Evolutionary conservation across 148 eudicot genomes (phyloP), one percentile per base, ranked within the genome.

Genomic region (Agrostemma githago): DNA sequence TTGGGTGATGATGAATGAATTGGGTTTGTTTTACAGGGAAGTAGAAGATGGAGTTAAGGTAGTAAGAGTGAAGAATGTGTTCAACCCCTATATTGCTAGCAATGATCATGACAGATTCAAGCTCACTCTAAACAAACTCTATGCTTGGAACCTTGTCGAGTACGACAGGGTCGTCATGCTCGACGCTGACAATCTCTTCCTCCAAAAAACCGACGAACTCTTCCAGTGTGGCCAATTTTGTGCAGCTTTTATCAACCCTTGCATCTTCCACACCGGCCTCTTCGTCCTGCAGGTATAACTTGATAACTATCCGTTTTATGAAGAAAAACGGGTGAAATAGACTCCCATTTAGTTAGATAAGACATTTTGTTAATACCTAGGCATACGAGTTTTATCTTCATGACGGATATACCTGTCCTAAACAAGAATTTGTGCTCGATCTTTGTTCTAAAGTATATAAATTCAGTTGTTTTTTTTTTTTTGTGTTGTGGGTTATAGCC

Each of bases 261-360:
- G 97, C 83, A 92, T 96, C 77, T 96, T 96, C 82, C 99, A 96
- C 78, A 96, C 99, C 15, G 97, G 99, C 39, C 94, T 92, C 76
- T 96, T 96, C 59, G 99, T 96, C 43, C 78, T 94, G 71, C 82
- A 93, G 98, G 98, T 90, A 79, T 46, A 17, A 60, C 5, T 26
- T 26, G 1, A 26, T 26, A 26, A 26, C 34, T 26, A 26, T 26
- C 34, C 34, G 34, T 26, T 26, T 26, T 26, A 26, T 26, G 34
- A 26, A 26, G 34, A 26, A 26, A 26, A 26, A 26, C 34, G 34
- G 34, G 34, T 26, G 1, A 26, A 26, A 26, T 26, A 26, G 34
- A 26, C 34, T 26, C 34, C n/a, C n/a, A n/a, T n/a, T n/a, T n/a
- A n/a, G n/a, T n/a, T n/a, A n/a, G n/a, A n/a, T n/a, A n/a, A n/a